Conservation (phyloP, 2,329 filamentous ascomycete species). For the Magnaporthales sp. region DNA sequence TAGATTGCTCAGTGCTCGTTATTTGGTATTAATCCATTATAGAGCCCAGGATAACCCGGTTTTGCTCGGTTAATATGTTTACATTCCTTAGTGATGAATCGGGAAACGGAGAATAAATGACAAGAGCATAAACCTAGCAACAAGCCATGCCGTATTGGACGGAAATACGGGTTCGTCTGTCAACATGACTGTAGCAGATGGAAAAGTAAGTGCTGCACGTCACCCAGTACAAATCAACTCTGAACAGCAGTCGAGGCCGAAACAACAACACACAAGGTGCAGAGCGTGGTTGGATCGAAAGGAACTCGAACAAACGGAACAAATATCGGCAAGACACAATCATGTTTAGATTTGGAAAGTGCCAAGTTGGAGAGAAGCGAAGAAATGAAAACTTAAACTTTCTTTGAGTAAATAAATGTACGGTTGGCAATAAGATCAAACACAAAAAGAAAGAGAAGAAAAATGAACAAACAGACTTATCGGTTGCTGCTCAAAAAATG, state of each 20-base stretch:
- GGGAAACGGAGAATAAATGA: too few species aligned
- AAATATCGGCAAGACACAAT: background rate
- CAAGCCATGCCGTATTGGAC: background rate
- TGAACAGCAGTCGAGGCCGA: background rate
- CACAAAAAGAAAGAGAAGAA: conserved; percentile 3
- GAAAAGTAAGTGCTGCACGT: background rate
- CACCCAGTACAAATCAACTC: background rate
- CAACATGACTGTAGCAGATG: background rate
- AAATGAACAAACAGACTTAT: conserved; percentile 6
- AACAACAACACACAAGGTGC: background rate
- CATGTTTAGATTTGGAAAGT: background rate
- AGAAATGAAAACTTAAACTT: background rate
- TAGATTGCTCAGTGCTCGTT: background rate
- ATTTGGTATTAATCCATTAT: background rate
- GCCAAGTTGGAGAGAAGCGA: background rate
- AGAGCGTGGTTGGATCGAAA: background rate
- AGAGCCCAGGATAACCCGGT: background rate
- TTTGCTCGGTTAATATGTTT: background rate
- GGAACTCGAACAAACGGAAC: background rate
- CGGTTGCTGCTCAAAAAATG: background rate
- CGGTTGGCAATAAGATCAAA: background rate
- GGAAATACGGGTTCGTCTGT: background rate
- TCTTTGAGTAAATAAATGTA: background rate
- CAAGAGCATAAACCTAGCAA: background rate
- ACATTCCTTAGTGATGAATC: too few species aligned